Conservation (phyloP, 345 rosid genomes). For the Dimocarpus longan region DNA sequence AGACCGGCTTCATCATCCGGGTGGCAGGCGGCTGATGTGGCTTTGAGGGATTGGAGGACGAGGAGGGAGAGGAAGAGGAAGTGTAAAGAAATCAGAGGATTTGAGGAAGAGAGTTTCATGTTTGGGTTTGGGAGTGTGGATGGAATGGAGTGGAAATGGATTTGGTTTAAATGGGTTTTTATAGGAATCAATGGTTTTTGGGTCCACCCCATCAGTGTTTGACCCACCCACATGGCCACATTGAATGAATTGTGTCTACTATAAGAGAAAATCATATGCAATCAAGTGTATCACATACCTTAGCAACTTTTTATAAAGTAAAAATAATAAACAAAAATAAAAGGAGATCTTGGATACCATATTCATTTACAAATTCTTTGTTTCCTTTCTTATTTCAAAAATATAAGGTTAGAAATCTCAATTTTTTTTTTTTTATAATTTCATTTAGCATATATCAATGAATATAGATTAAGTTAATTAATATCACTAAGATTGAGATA, state of each 20-base stretch:
- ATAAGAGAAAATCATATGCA: not conserved
- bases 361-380: too few relatives aligned
- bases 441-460: too few relatives aligned
- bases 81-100: not conserved
- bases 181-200: not conserved
- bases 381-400: too few relatives aligned
- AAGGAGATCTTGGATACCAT: too few relatives aligned
- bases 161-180: not conserved
- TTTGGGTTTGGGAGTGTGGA: not conserved
- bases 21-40: conserved; percentile 55
- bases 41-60: conserved; percentile 17
- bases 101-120: conserved; percentile 17
- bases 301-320: not conserved
- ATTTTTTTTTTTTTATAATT: too few relatives aligned
- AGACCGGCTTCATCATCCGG: conserved; percentile 68
- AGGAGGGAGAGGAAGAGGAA: conserved; percentile 25
- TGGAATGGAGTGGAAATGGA: not conserved
- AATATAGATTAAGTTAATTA: too few relatives aligned
- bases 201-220: not conserved
- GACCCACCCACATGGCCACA: not conserved
- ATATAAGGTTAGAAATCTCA: too few relatives aligned
- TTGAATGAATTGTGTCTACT: not conserved
- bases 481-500: too few relatives aligned
- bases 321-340: too few relatives aligned
- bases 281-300: not conserved